Conservation (phyloP, 441 rosid genomes). For the Biscutella laevigata region DNA sequence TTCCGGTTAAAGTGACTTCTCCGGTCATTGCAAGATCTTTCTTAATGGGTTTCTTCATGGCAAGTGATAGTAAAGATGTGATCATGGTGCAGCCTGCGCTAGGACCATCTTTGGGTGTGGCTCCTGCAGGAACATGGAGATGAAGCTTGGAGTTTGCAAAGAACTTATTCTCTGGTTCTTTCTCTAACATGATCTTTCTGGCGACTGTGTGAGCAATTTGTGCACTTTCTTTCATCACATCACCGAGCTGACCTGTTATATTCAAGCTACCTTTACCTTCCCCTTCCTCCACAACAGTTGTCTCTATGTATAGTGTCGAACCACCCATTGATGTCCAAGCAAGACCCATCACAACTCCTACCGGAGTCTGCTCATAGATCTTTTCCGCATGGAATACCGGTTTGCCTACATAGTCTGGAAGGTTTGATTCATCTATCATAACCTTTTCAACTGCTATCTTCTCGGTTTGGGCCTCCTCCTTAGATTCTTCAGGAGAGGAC, state of each 20-base stretch:
- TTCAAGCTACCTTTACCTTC: constrained; percentile 86
- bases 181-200: constrained; percentile 58
- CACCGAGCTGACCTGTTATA: constrained; percentile 90
- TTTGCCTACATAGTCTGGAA: constrained; percentile 84
- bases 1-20: constrained; percentile 85
- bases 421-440: constrained; percentile 56
- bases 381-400: constrained; percentile 97
- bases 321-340: constrained; percentile 99
- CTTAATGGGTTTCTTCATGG: constrained; percentile 60
- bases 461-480: constrained; percentile 33
- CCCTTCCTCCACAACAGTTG: constrained; percentile 77
- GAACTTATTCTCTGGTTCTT: constrained; percentile 61
- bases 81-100: constrained; percentile 99
- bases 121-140: constrained; percentile 98
- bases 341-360: constrained; percentile 98
- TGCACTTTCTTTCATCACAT: constrained; percentile 98
- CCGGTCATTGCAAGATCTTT: constrained; percentile 98
- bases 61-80: constrained; percentile 87
- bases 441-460: constrained; percentile 44
- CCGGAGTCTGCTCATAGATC: constrained; percentile 73
- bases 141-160: constrained; percentile 82
- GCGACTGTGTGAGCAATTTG: constrained; percentile 94
- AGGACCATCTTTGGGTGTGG: constrained; percentile 95
- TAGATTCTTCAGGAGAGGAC: constrained; percentile 19
- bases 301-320: constrained; percentile 88